A percentile compares a stretch with the other conserved stretches of the same genome.
Conservation (phyloP, 768 basidiomycete species). For the Wakefieldia striispora region DNA sequence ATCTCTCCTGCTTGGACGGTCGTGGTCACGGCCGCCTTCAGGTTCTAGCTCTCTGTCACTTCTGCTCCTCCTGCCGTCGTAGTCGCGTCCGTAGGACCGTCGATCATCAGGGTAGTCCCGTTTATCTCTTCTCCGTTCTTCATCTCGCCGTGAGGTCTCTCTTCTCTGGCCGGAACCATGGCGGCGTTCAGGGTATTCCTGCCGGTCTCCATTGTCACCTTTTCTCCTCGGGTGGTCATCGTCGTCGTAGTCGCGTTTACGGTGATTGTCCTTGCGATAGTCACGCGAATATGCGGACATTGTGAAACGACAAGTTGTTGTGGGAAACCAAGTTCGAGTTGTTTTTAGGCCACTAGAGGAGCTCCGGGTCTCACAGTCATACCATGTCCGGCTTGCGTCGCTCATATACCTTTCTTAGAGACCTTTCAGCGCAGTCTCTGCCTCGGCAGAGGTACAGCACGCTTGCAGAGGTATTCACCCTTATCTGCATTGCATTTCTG, state of each 20-base stretch:
- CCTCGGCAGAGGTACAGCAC: slow-evolving; percentile 19
- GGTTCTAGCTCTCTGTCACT: slow-evolving; percentile 12
- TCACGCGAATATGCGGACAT: slow-evolving; percentile 20
- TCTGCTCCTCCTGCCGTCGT: slow-evolving; percentile 19
- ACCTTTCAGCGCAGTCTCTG: background rate
- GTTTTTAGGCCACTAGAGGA: too few species aligned
- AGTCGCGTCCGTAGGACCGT: slow-evolving; percentile 19
- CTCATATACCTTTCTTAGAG: slow-evolving; percentile 11
- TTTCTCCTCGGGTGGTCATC: slow-evolving; percentile 9
- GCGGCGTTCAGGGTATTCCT: slow-evolving; percentile 14
- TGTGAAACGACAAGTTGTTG: background rate
- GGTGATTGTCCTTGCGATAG: slow-evolving; percentile 6
- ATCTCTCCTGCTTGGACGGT: slow-evolving; percentile 8
- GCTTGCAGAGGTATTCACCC: slow-evolving; percentile 21
- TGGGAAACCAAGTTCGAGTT: slow-evolving; percentile 15
- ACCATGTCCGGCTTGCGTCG: slow-evolving; percentile 14
- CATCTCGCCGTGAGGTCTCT: slow-evolving; percentile 20
- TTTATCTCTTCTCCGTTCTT: slow-evolving; percentile 19
- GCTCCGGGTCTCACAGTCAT: too few species aligned
- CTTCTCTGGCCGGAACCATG: slow-evolving; percentile 11
- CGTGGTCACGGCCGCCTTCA: slow-evolving; percentile 11
- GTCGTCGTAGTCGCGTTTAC: slow-evolving; percentile 14
- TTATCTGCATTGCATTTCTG: background rate
- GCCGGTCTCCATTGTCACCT: slow-evolving; percentile 6
- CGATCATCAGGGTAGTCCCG: slow-evolving; percentile 16